phyloP scores from a whole-genome alignment of 306 rosid species.

The Pueraria montana region DNA sequence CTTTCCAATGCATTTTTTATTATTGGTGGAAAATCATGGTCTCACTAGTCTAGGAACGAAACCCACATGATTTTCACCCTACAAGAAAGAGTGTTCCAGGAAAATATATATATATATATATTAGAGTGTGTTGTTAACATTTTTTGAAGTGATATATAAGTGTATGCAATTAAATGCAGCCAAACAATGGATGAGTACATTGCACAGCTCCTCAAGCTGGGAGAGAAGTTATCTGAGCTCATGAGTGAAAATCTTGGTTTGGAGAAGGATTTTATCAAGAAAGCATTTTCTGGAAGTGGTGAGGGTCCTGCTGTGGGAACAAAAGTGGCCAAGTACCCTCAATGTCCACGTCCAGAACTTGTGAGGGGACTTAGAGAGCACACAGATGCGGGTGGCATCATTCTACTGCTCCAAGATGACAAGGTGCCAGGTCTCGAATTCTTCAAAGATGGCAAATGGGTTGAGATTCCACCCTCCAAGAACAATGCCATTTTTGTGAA shows the following conservation, averaged over 20 bases:
- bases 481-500: constrained; percentile 77
- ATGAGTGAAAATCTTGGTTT: constrained; percentile 69
- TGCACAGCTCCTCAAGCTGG: not conserved
- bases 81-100: too few relatives aligned
- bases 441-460: constrained; percentile 73
- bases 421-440: constrained; percentile 65
- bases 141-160: not conserved
- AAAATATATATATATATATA: too few relatives aligned
- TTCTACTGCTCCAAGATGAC: constrained; percentile 73
- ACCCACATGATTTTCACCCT: not conserved
- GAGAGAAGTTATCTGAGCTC: constrained; percentile 19
- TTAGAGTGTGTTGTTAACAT: not conserved
- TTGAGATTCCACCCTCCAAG: constrained; percentile 77
- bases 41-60: not conserved
- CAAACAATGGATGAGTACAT: constrained; percentile 30
- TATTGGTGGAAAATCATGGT: too few relatives aligned
- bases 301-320: constrained; percentile 73
- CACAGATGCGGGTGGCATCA: constrained; percentile 27
- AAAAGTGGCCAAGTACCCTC: constrained; percentile 80
- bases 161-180: not conserved
- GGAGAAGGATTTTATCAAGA: constrained; percentile 58
- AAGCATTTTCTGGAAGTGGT: constrained; percentile 58
- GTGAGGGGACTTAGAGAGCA: constrained; percentile 83
- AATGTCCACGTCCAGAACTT: constrained; percentile 56
- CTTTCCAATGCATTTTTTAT: too few relatives aligned